These are phyloP conservation scores for Cryptosporidium ubiquitum DNA, from an alignment of 169 alveolate species.

Conservation along the genomic window DNA sequence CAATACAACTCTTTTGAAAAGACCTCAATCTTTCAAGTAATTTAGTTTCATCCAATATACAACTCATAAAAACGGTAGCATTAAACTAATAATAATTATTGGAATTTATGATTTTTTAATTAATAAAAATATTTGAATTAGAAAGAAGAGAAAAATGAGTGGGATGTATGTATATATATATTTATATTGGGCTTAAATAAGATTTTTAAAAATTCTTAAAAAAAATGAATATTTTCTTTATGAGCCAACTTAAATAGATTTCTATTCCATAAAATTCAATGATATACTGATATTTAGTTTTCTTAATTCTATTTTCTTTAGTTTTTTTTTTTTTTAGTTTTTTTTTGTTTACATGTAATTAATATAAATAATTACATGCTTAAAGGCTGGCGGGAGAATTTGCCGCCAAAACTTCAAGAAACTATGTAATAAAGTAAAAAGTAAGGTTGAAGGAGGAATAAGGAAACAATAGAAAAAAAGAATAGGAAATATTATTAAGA, in stretches of 20 bases:
- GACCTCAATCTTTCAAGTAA: slow-evolving; percentile 61
- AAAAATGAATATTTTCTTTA: no score
- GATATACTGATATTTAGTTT: background rate
- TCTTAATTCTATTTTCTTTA: background rate
- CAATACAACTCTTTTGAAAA: slow-evolving; percentile 56
- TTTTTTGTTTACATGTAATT: background rate
- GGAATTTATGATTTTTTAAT: background rate
- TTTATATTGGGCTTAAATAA: no score
- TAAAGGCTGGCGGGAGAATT: background rate
- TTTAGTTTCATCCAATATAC: background rate
- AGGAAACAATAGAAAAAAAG: no score
- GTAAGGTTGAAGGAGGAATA: background rate
- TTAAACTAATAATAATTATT: background rate
- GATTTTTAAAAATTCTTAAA: background rate
- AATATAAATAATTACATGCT: background rate
- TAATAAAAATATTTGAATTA: background rate
- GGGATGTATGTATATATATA: no score
- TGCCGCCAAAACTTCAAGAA: background rate
- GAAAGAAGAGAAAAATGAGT: background rate
- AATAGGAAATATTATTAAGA: background rate
- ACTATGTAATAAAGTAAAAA: background rate
- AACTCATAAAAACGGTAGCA: background rate
- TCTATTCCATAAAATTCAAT: no score
- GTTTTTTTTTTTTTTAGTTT: no score
- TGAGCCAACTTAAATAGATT: background rate